Percentiles rank a stretch among this genome's conserved stretches.
phyloP scores from a whole-genome alignment of 2,329 filamentous ascomycete genomes.

The Fusarium sp. region DNA sequence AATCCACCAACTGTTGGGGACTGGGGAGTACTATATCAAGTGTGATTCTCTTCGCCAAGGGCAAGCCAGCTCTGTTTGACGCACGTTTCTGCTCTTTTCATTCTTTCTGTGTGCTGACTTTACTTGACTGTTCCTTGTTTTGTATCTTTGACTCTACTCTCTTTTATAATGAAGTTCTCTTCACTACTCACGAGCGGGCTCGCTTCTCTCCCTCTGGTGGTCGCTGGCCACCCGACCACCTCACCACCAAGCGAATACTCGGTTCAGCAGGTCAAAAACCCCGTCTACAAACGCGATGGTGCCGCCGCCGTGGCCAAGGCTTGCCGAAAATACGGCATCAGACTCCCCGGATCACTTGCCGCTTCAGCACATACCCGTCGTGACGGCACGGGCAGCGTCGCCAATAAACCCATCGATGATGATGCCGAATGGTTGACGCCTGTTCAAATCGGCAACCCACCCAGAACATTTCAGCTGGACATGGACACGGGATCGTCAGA shows the following conservation, averaged over 20 bases:
- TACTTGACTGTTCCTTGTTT: slow-evolving; percentile 1
- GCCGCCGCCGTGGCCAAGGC: slow-evolving; percentile 46
- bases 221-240: slow-evolving; percentile 18
- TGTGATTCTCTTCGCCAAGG: background rate
- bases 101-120: slow-evolving; percentile 5
- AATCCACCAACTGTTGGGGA: slow-evolving; percentile 6
- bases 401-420: slow-evolving; percentile 43
- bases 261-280: slow-evolving; percentile 51
- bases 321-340: slow-evolving; percentile 51
- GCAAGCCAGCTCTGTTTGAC: background rate
- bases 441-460: slow-evolving; percentile 54
- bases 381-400: slow-evolving; percentile 43
- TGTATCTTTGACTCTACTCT: slow-evolving; percentile 14
- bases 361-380: slow-evolving; percentile 39
- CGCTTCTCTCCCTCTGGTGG: slow-evolving; percentile 15
- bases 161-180: slow-evolving; percentile 30
- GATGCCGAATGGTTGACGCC: slow-evolving; percentile 53
- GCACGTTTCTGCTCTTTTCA: background rate
- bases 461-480: slow-evolving; percentile 54
- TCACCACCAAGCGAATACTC: slow-evolving; percentile 22
- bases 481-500: slow-evolving; percentile 59
- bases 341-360: slow-evolving; percentile 42
- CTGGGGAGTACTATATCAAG: slow-evolving; percentile 12
- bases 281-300: slow-evolving; percentile 47
- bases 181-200: slow-evolving; percentile 25